These are phyloP conservation scores for Oidiodendron maius DNA, from an alignment of 495 filamentous ascomycete species.

Conservation along the genomic window DNA sequence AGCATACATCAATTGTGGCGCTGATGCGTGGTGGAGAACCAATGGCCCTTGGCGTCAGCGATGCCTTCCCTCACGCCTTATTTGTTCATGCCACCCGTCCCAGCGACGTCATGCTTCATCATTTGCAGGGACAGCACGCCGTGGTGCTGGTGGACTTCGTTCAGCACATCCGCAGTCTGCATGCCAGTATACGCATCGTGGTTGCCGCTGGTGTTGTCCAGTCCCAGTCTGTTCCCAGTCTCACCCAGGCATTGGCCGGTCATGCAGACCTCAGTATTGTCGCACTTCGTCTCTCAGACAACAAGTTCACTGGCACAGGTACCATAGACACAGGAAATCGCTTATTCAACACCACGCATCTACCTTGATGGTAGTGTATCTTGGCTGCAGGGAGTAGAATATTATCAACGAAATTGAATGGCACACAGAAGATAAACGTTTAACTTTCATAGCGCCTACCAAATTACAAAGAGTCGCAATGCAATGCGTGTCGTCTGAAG, in stretches of 20 bases:
- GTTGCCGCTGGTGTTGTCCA: conserved; percentile 55
- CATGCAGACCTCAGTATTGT: conserved; percentile 34
- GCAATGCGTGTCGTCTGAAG: too few relatives aligned
- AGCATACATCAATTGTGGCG: conserved; percentile 49
- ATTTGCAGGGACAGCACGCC: conserved; percentile 34
- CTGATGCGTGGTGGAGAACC: conserved; percentile 64
- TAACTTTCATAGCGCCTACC: too few relatives aligned
- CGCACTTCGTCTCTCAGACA: conserved; percentile 47
- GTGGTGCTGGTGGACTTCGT: conserved; percentile 58
- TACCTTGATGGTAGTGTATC: conserved; percentile 6
- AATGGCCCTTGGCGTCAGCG: conserved; percentile 58
- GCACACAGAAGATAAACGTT: too few relatives aligned
- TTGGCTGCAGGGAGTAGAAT: too few relatives aligned
- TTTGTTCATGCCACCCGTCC: conserved; percentile 50
- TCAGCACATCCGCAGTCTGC: conserved; percentile 38
- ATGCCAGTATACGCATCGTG: conserved; percentile 42
- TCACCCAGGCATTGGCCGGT: conserved; percentile 24
- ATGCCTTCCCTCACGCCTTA: conserved; percentile 46
- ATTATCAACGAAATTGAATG: too few relatives aligned
- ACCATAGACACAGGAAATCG: conserved; percentile 53
- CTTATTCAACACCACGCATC: conserved; percentile 51
- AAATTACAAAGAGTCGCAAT: too few relatives aligned
- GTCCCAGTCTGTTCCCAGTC: conserved; percentile 27
- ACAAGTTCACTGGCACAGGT: conserved; percentile 47
- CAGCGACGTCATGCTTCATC: conserved; percentile 36